Evolutionary conservation across 345 rosid genomes (phyloP), one percentile per base, ranked within the genome.

Genomic region (Aegle marmelos): DNA sequence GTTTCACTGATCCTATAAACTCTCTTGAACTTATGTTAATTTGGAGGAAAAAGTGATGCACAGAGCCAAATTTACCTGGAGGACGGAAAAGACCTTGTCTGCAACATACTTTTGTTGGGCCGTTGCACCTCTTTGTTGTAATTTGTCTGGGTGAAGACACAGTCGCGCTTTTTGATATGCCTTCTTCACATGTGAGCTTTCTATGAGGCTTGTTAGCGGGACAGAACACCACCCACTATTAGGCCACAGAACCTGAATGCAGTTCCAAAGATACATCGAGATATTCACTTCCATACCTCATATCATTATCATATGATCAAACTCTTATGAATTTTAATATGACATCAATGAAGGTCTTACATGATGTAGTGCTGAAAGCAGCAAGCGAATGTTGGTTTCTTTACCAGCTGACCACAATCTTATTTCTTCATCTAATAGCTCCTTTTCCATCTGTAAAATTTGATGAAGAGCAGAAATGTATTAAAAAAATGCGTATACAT

Each of bases 121-220:
- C 27, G 96, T 85, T 58, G 93, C 91, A 77, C 95, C 91, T 85
- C 95, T 87, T 79, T 95, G 99, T 76, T 93, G 99, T 50, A 95
- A 79, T 82, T 92, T 93, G 83, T 92, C 97, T 2, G 99, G 99
- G 81, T 95, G 99, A 78, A 95, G 93, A 78, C 99, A 95, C 64
- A 92, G 87, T 80, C 97, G 87, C 61, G 98, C 98, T 84, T 88
- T 92, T 83, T 93, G 99, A 77, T 95, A 93, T 75, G 96, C 98
- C 84, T 89, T 95, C 85, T 91, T 93, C 68, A 95, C 97, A 28
- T 91, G 93, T 63, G 93, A 85, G 70, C 93, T 89, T 31, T 91
- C 96, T 74, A 79, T 75, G 7, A 93, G 91, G 82, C 81, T 87
- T 30, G 91, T 79, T 19, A 90, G 45, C n/a, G 94, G 78, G 71